Base-by-base conservation (phyloP, 805 yeast species). In the Ogataea saltuana region DNA sequence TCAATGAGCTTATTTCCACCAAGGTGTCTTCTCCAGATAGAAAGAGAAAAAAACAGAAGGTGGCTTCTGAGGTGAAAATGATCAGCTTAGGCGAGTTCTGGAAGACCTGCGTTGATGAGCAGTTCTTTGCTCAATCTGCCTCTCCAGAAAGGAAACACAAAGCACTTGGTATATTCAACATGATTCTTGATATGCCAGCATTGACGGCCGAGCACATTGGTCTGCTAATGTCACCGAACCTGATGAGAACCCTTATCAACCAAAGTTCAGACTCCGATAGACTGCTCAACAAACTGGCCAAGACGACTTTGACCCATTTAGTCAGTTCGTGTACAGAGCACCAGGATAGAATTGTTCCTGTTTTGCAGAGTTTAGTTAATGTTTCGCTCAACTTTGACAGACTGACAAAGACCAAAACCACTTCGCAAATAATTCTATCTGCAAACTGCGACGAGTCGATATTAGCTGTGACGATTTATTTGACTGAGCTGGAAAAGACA, bases 71-170 rank as follows among this genome's bases (percentile, higher is more conserved):
- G 17, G 11, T 42, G 8, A 60, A 51, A 11, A 23, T 37, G 19
- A 61, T 78, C 20, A 61, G 70, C 3, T 58, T 79, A 30, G 61
- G 69, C 7, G 93, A 86, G 41, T 89, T 91, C 61, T 89, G 96
- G 95, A 77, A 80, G 53, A 69, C 74, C 3, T 81, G 80, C 5
- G 76, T 91, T 12, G 97, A 91, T 59, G 93, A 88, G 54, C 75
- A 85, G 4, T 78, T 86, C 46, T 90, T 91, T 53, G 71, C 86
- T 4, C 80, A 78, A 27, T 79, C 82, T 50, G 73, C 96, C 0
- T 88, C 97, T 1, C 78, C 83, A 23, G 97, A 90, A 61, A 72
- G 96, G 44, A 91, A 90, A 61, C 86, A 75, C 62, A 78, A 88
- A 76, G 98, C 97, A 0, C 80, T 90, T 54, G 85, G 85, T 53